A percentile compares a stretch with the other conserved stretches of the same genome.
These are phyloP conservation scores for Peronospora belbahrii DNA, from an alignment of 352 stramenopile species.

Conservation along the genomic window DNA sequence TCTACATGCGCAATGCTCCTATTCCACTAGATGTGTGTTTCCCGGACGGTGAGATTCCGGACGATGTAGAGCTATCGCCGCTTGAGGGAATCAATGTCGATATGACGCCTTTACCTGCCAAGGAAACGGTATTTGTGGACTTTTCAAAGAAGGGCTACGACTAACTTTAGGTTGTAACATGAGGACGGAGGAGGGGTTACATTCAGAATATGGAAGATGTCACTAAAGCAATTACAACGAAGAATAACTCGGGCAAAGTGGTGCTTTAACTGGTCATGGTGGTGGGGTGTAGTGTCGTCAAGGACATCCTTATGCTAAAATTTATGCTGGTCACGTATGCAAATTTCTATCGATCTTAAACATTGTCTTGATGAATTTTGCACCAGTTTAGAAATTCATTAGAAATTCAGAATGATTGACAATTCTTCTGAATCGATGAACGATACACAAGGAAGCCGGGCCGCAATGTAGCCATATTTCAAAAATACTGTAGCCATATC, in stretches of 20 bases:
- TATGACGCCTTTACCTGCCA: conserved; percentile 73
- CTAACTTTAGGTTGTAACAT: conserved; percentile 28
- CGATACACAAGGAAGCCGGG: too few relatives aligned
- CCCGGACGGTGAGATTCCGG: conserved; percentile 77
- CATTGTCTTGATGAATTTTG: too few relatives aligned
- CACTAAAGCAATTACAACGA: conserved; percentile 16
- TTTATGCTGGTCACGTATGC: too few relatives aligned
- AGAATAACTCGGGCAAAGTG: conserved; percentile 21
- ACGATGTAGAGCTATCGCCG: conserved; percentile 78
- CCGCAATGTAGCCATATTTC: too few relatives aligned
- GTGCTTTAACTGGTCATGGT: too few relatives aligned
- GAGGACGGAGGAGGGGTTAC: not conserved
- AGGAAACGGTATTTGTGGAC: conserved; percentile 72
- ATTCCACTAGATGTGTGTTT: conserved; percentile 92
- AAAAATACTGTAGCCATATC: too few relatives aligned
- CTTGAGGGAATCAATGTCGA: conserved; percentile 84
- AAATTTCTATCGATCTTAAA: too few relatives aligned
- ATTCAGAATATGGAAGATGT: conserved; percentile 4
- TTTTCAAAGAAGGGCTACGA: conserved; percentile 86
- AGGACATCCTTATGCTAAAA: too few relatives aligned
- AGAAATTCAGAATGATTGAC: too few relatives aligned
- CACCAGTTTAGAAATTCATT: too few relatives aligned
- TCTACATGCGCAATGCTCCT: conserved; percentile 98
- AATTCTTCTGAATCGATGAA: too few relatives aligned
- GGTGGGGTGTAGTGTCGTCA: not conserved